Percentiles rank a stretch among this genome's conserved stretches.
These are phyloP conservation scores for Naganishia cerealis DNA, from an alignment of 1,284 basidiomycete genomes.

Conservation along the genomic window DNA sequence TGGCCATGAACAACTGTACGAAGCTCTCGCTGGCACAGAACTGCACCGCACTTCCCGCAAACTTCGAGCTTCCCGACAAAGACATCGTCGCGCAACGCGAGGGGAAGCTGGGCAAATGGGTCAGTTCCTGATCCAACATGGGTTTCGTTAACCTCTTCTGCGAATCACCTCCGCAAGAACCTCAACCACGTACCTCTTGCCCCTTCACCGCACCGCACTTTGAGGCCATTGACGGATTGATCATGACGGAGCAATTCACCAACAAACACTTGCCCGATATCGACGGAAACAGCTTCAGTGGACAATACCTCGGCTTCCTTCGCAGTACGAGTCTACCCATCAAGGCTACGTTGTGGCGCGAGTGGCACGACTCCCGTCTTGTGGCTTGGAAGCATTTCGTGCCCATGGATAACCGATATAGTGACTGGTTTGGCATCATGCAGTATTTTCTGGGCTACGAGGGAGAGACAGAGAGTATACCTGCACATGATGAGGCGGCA, in stretches of 20 bases:
- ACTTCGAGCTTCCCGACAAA: constrained; percentile 23
- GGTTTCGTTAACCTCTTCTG: constrained; percentile 17
- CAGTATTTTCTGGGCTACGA: constrained; percentile 17
- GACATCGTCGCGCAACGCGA: constrained; percentile 9
- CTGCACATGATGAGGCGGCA: constrained; percentile 12
- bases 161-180: constrained; percentile 10
- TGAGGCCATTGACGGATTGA: constrained; percentile 4
- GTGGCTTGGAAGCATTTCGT: constrained; percentile 24
- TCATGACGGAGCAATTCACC: constrained; percentile 14
- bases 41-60: constrained; percentile 8
- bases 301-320: constrained; percentile 20
- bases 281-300: constrained; percentile 25
- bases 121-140: constrained; percentile 19
- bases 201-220: constrained; percentile 14
- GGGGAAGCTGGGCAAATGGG: constrained; percentile 19
- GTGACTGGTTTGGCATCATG: constrained; percentile 24
- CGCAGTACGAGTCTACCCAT: constrained; percentile 18
- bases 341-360: constrained; percentile 23
- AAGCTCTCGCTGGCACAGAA: constrained; percentile 24
- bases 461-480: constrained; percentile 2
- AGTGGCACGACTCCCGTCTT: constrained; percentile 20
- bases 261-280: constrained; percentile 17
- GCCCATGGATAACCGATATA: constrained; percentile 17
- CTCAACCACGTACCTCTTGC: constrained; percentile 8
- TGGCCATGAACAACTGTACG: constrained; percentile 24